phyloP scores from a whole-genome alignment of 306 rosid species.

The Lupinus albus region DNA sequence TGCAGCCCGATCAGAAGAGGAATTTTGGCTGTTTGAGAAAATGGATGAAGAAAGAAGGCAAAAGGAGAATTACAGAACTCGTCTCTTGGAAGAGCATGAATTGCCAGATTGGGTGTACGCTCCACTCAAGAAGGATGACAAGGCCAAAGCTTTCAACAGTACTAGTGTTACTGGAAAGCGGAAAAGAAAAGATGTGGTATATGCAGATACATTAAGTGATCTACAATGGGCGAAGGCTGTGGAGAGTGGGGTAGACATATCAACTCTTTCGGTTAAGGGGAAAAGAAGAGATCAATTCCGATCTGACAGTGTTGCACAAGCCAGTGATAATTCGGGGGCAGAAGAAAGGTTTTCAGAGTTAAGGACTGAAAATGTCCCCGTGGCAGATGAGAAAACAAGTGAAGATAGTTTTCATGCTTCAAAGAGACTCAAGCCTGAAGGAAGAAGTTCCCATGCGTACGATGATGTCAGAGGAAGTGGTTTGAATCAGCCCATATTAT shows the following conservation, averaged over 20 bases:
- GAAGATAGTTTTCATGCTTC: conserved; percentile 62
- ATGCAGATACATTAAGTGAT: conserved; percentile 85
- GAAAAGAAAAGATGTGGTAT: conserved; percentile 82
- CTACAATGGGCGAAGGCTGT: conserved; percentile 92
- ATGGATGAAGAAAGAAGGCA: conserved; percentile 98
- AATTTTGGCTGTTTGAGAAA: conserved; percentile 92
- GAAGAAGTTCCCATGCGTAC: conserved; percentile 43
- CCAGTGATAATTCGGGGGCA: conserved; percentile 41
- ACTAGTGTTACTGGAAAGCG: conserved; percentile 68
- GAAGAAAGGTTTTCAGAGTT: conserved; percentile 56
- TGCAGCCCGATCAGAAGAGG: conserved; percentile 94
- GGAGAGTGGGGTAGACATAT: conserved; percentile 81
- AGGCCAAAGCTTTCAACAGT: conserved; percentile 48
- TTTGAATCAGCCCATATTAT: conserved; percentile 60
- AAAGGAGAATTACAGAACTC: conserved; percentile 89
- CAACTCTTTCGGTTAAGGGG: conserved; percentile 56
- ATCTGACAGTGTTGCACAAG: conserved; percentile 54
- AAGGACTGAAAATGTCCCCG: conserved; percentile 46
- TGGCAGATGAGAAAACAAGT: conserved; percentile 57
- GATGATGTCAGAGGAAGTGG: conserved; percentile 54
- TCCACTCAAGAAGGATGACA: conserved; percentile 58
- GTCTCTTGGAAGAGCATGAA: conserved; percentile 96
- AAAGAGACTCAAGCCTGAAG: conserved; percentile 69
- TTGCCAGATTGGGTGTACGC: conserved; percentile 98
- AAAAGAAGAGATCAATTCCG: conserved; percentile 57